Base-by-base conservation (phyloP, 1,284 basidiomycete species). In the Rhodotorula sp. region DNA sequence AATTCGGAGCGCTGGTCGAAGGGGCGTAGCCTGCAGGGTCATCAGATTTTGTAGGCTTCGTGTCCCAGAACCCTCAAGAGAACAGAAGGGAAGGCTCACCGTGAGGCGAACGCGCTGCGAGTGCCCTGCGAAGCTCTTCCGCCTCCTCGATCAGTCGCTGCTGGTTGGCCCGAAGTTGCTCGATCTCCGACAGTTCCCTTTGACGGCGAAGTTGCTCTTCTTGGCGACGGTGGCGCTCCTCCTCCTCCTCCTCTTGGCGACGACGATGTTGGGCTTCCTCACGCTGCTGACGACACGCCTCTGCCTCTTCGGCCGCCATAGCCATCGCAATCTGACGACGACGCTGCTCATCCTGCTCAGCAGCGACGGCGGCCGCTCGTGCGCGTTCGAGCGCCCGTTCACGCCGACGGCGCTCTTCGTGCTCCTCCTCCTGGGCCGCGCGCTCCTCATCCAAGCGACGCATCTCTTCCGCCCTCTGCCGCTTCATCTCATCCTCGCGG, bases 401-500 rank as follows among this genome's bases (percentile, higher is more conserved):
- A 31, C 64, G 26, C 26, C 26, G 26, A 16, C 54, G 31, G 31
- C 66, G 56, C 57, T 62, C 59, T n/a, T n/a, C n/a, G n/a, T n/a
- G n/a, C 18, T 62, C 15, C 49, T 73, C 72, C 34, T 43, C 38
- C 38, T 69, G 58, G 4, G 62, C 34, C 31, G 38, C 54, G 19
- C 62, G 60, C 49, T 68, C 61, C 43, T 67, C 65, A 55, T 71
- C 65, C 8, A 58, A 19, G 16, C 62, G 49, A 14, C 60, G 57
- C 45, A 69, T 55, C 60, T 66, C 65, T n/a, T 64, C 73, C 7
- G 67, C 64, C 47, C 64, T 57, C 23, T 57, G 28, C 38, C 64
- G 60, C 65, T 71, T 67, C 65, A 60, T 48, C 21, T 71, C 66
- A 55, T 74, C 73, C 49, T 65, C 69, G 5, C 68, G 55, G 18